Evolutionary conservation across 1,139 yeast genomes (phyloP), one percentile per base, ranked within the genome.

Genomic region (Candida sp.): DNA sequence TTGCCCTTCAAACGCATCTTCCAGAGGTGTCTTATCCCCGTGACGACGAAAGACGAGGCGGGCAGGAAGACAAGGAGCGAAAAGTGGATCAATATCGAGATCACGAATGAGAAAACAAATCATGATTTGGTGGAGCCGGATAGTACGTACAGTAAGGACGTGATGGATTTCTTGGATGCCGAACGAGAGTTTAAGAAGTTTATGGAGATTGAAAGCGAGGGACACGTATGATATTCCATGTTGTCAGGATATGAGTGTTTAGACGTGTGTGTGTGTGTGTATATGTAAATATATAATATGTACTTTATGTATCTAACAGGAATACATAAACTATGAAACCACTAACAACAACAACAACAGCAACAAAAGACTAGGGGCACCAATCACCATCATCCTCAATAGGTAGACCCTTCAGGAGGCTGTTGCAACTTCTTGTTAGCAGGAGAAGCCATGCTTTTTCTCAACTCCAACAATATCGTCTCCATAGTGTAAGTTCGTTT

Each of bases 401-500:
- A 91, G 25, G 85, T 83, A 37, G 87, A 71, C 12, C 98, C 98
- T 73, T 94, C 99, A 8, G 88, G 75, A 17, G 99, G 99, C 72
- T 94, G 99, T 7, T 87, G 78, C 58, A 94, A 77, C 72, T 90
- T 91, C 76, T 92, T 87, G 69, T 94, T 93, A 17, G 85, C 73
- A 6, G 96, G 81, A 25, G 84, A 73, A 0, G 97, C 97, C 98
- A 94, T 93, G 53, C 69, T 67, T 68, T 84, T 89, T 72, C 99
- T 83, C 61, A 96, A 74, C 63, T 93, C 98, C 58, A 93, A 81
- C 58, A 96, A 78, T 12, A 94, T 81, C 22, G 94, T 90, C 69
- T 96, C 99, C 92, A 96, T 90, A 38, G 96, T 90, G 67, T 88
- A 90, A 12, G 85, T 77, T 63, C 97, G 81, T 68, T 88, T 91